A percentile compares a stretch with the other conserved stretches of the same genome.
phyloP scores from a whole-genome alignment of 257 asterid species.

The Nicotiana sylvestris region DNA sequence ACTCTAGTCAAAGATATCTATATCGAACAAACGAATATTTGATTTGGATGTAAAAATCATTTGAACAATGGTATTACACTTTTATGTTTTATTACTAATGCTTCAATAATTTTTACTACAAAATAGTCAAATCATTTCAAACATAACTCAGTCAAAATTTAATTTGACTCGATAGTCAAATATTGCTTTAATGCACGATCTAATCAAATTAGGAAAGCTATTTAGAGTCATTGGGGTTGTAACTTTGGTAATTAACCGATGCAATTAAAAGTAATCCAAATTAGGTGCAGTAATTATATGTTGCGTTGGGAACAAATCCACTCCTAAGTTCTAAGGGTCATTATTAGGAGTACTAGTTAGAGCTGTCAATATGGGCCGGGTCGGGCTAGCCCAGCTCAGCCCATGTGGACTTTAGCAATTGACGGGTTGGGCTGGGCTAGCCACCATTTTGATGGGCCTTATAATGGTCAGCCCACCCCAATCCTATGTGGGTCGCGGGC shows the following conservation, averaged over 20 bases:
- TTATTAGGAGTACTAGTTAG: background rate
- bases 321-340: background rate
- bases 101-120: background rate
- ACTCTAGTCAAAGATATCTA: too few relatives aligned
- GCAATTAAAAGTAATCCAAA: background rate
- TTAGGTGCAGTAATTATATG: constrained; percentile 4
- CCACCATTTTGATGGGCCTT: too few relatives aligned
- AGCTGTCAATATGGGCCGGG: too few relatives aligned
- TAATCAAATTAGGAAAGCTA: background rate
- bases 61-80: background rate
- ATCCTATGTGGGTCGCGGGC: too few relatives aligned
- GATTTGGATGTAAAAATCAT: background rate
- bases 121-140: background rate
- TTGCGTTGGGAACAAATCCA: background rate
- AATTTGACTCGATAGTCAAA: background rate
- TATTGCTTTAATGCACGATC: background rate
- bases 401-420: too few relatives aligned
- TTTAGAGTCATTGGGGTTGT: background rate
- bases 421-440: too few relatives aligned
- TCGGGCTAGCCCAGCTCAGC: too few relatives aligned
- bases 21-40: too few relatives aligned
- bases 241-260: background rate
- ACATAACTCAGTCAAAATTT: background rate
- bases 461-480: too few relatives aligned
- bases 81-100: background rate